phyloP scores from a whole-genome alignment of 768 basidiomycete genomes.

The Calocera viscosa region DNA sequence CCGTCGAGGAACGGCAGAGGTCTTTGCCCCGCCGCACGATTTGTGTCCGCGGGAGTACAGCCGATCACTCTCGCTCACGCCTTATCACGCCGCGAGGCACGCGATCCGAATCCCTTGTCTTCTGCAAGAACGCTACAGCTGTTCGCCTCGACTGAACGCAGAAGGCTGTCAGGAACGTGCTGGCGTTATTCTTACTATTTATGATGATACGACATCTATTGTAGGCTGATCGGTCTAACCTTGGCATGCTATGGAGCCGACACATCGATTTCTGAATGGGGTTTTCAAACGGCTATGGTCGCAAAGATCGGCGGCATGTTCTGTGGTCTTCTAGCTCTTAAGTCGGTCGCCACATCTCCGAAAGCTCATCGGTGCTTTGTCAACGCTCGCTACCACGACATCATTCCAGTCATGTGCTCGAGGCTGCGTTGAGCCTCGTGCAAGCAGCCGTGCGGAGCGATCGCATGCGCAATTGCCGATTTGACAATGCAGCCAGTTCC shows the following conservation, averaged over 20 bases:
- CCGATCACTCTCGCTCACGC: neutral
- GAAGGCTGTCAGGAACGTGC: neutral
- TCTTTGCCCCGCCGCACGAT: neutral
- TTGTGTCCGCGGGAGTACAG: neutral
- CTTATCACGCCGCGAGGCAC: constrained; percentile 4
- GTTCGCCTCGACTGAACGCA: neutral
- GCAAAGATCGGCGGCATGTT: no score
- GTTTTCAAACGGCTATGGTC: no score
- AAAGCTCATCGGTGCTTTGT: no score
- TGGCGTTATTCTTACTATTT: neutral
- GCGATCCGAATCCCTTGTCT: neutral
- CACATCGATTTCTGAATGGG: no score
- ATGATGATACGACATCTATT: no score
- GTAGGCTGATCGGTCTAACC: no score
- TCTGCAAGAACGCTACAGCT: neutral
- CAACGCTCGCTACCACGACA: neutral
- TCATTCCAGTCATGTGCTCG: neutral
- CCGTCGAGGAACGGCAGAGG: neutral
- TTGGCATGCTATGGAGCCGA: no score
- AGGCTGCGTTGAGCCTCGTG: neutral
- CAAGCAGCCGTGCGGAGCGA: neutral
- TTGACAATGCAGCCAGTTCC: neutral
- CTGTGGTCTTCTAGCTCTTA: no score
- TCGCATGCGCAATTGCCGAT: neutral
- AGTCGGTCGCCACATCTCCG: no score